Evolutionary conservation across 192 early-diverging fungal genomes (phyloP).

Genomic region (Powellomyces hirtus): DNA sequence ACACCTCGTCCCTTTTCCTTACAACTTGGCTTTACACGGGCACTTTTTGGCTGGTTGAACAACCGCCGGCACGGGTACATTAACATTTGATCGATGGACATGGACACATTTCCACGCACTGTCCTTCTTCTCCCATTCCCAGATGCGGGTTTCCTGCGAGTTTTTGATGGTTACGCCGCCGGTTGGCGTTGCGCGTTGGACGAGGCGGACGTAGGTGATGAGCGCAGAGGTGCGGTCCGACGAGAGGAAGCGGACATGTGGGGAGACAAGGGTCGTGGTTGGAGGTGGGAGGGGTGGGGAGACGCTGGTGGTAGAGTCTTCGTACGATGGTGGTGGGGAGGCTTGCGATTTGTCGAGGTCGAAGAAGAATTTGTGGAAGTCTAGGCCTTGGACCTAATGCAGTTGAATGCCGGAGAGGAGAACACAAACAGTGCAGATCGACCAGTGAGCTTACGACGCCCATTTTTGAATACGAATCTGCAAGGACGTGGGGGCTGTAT

Average conservation of each 20-base stretch:
- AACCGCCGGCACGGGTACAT: background rate
- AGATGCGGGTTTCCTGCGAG: conserved; percentile 31
- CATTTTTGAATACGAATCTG: too few species aligned
- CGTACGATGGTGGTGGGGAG: conserved; percentile 3
- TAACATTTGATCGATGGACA: conserved; percentile 21
- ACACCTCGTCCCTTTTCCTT: too few species aligned
- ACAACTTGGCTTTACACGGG: too few species aligned
- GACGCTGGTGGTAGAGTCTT: background rate
- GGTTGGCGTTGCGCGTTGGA: conserved; percentile 9
- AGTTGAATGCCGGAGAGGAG: background rate
- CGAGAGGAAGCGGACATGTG: conserved; percentile 31
- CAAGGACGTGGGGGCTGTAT: too few species aligned
- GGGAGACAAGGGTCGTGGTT: conserved; percentile 29
- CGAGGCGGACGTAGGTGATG: conserved; percentile 41
- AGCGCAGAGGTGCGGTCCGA: conserved; percentile 36
- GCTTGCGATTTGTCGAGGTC: conserved; percentile 5
- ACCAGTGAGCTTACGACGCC: too few species aligned
- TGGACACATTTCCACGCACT: conserved; percentile 31
- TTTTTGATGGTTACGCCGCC: background rate
- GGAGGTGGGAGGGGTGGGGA: background rate
- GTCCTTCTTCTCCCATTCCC: conserved; percentile 21
- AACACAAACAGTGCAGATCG: too few species aligned
- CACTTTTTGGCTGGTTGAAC: too few species aligned
- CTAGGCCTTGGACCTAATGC: conserved; percentile 35
- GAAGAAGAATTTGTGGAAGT: conserved; percentile 52